These are phyloP conservation scores for Candida hispaniensis DNA, from an alignment of 805 yeast genomes.

Conservation along the genomic window DNA sequence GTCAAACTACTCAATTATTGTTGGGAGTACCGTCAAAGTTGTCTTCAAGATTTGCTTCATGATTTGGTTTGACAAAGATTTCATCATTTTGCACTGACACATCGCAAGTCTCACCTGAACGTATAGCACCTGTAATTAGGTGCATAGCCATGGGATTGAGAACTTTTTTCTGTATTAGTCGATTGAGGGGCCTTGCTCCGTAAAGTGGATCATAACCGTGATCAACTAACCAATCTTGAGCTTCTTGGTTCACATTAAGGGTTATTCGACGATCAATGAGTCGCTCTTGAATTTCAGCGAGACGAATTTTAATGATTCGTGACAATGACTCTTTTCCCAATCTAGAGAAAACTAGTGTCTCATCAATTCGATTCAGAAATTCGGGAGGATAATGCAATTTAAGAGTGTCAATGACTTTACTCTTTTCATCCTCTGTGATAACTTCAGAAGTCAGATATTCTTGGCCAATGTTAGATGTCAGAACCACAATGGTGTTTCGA, in stretches of 20 bases:
- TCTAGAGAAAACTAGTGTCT: constrained; percentile 85
- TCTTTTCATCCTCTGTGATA: constrained; percentile 44
- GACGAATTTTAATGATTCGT: constrained; percentile 74
- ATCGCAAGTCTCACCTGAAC: constrained; percentile 43
- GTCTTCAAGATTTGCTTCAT: no score
- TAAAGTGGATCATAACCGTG: constrained; percentile 85
- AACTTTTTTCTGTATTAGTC: constrained; percentile 73
- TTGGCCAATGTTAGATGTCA: constrained; percentile 96
- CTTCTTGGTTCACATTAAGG: constrained; percentile 45
- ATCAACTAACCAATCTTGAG: constrained; percentile 68
- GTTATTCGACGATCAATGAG: constrained; percentile 65
- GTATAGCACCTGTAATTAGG: constrained; percentile 70
- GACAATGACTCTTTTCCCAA: constrained; percentile 65
- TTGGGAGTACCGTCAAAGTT: no score
- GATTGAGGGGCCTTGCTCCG: constrained; percentile 94
- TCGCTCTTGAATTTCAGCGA: constrained; percentile 70
- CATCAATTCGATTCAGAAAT: constrained; percentile 88
- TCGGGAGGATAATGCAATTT: constrained; percentile 80
- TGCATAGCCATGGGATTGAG: constrained; percentile 79
- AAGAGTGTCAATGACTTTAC: constrained; percentile 55
- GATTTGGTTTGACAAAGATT: constrained; percentile 40
- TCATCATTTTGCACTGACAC: constrained; percentile 39
- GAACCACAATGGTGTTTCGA: constrained; percentile 86
- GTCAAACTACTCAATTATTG: no score
- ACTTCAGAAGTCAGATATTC: constrained; percentile 66